Conservation (phyloP, 2,329 filamentous ascomycete genomes). For the Lithohypha guttulata region DNA sequence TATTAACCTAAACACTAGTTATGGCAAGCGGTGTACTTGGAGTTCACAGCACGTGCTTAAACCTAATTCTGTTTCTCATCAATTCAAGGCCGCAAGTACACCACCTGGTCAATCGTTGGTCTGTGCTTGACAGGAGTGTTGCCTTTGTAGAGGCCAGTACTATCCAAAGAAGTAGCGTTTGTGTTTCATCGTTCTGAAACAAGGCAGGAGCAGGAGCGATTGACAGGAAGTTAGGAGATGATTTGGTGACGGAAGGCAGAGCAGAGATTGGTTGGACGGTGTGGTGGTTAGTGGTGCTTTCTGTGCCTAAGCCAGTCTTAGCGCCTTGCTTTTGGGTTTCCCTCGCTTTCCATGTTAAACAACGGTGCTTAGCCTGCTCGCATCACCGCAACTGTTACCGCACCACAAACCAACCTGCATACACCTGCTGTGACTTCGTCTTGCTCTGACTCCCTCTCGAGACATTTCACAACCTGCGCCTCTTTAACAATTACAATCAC, state of each 20-base stretch:
- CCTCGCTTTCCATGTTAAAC: conserved; percentile 1
- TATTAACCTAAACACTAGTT: no score
- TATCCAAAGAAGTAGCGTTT: no score
- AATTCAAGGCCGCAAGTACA: no score
- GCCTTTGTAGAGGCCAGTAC: no score
- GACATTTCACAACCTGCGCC: background rate
- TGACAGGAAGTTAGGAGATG: background rate
- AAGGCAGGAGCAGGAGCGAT: no score
- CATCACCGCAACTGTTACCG: conserved; percentile 2
- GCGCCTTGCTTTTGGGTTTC: background rate
- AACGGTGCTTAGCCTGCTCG: background rate
- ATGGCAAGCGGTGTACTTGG: no score
- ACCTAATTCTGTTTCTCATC: no score
- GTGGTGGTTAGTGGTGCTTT: background rate
- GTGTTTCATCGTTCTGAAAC: conserved; percentile 7
- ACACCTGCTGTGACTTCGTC: no score
- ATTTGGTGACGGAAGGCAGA: background rate
- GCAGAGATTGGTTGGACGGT: conserved; percentile 3
- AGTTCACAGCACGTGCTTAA: no score
- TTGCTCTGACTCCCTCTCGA: background rate
- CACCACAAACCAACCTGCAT: background rate
- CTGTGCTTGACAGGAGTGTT: no score
- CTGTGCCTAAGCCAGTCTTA: background rate
- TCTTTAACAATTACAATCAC: background rate
- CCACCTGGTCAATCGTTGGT: no score